phyloP scores from a whole-genome alignment of 1,139 yeast genomes.

The Kurtzmaniella natalensis region DNA sequence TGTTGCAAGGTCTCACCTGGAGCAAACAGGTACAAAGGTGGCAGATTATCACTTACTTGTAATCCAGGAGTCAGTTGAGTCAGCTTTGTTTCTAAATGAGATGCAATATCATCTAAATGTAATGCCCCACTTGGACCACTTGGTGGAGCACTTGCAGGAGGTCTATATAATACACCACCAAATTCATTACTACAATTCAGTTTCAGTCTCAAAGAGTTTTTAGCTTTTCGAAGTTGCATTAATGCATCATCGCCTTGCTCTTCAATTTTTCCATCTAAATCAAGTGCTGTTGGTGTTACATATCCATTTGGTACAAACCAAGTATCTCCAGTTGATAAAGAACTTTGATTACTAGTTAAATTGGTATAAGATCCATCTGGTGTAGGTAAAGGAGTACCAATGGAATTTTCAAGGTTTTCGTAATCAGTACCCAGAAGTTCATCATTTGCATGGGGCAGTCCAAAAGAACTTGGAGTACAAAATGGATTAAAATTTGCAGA shows the following conservation, averaged over 20 bases:
- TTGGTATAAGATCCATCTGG: constrained; percentile 14
- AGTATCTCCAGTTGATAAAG: constrained; percentile 8
- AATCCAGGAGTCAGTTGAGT: constrained; percentile 6
- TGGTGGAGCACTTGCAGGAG: not conserved
- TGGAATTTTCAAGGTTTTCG: constrained; percentile 21
- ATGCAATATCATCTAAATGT: constrained; percentile 15
- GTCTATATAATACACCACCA: constrained; percentile 2
- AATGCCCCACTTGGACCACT: constrained; percentile 6
- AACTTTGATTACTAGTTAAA: constrained; percentile 7
- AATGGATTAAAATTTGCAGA: constrained; percentile 32
- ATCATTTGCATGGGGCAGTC: constrained; percentile 34
- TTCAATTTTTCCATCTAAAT: constrained; percentile 32
- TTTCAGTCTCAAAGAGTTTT: constrained; percentile 9
- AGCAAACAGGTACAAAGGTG: constrained; percentile 9
- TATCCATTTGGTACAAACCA: constrained; percentile 7
- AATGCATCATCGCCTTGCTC: constrained; percentile 45
- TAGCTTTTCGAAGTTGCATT: constrained; percentile 38
- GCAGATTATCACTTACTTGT: constrained; percentile 10
- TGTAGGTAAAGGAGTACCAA: constrained; percentile 32
- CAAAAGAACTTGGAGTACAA: constrained; percentile 39
- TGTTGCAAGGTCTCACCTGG: constrained; percentile 4
- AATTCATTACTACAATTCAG: constrained; percentile 2
- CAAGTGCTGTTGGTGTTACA: constrained; percentile 13
- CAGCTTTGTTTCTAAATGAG: constrained; percentile 14
- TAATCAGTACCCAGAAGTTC: constrained; percentile 16